Evolutionary conservation across 352 stramenopile genomes (phyloP).

Genomic region (Globisporangium rhizosaccharum): DNA sequence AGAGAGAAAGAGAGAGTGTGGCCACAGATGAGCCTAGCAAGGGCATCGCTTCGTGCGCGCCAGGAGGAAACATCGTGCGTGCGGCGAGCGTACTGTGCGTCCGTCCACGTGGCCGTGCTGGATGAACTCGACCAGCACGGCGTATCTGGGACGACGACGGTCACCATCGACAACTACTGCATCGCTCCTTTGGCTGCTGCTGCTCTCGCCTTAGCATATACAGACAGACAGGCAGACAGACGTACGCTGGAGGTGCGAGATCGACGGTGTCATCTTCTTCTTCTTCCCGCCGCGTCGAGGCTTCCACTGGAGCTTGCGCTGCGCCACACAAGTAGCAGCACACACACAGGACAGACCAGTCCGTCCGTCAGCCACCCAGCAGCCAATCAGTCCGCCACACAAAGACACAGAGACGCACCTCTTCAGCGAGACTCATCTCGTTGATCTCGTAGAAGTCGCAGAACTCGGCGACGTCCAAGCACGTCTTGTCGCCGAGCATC

Average conservation of each 20-base stretch:
- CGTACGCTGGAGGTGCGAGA: constrained; percentile 64
- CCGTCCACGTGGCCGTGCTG: constrained; percentile 41
- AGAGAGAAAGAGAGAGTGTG: constrained; percentile 5
- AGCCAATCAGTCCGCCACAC: not conserved
- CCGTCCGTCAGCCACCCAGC: too few relatives aligned
- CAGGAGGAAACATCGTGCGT: constrained; percentile 24
- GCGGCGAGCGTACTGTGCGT: constrained; percentile 29
- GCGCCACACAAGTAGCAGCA: not conserved
- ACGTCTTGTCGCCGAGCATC: constrained; percentile 61
- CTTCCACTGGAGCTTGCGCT: constrained; percentile 20
- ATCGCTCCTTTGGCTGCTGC: too few relatives aligned
- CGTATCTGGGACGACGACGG: constrained; percentile 58
- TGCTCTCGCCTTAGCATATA: not conserved
- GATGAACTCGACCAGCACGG: constrained; percentile 25
- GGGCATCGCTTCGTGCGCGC: constrained; percentile 15
- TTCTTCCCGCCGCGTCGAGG: constrained; percentile 30
- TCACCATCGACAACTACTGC: not conserved
- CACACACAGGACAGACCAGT: not conserved
- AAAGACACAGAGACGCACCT: constrained; percentile 21
- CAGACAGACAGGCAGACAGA: constrained; percentile 10
- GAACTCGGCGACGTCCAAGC: constrained; percentile 65
- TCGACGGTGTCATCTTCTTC: constrained; percentile 57
- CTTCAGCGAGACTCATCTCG: constrained; percentile 36
- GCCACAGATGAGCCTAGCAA: constrained; percentile 14
- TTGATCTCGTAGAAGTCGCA: constrained; percentile 69